Percentiles rank a stretch among this genome's conserved stretches.
Evolutionary conservation across 2,329 filamentous ascomycete species (phyloP).

Genomic region (Fusarium tjaetaba): DNA sequence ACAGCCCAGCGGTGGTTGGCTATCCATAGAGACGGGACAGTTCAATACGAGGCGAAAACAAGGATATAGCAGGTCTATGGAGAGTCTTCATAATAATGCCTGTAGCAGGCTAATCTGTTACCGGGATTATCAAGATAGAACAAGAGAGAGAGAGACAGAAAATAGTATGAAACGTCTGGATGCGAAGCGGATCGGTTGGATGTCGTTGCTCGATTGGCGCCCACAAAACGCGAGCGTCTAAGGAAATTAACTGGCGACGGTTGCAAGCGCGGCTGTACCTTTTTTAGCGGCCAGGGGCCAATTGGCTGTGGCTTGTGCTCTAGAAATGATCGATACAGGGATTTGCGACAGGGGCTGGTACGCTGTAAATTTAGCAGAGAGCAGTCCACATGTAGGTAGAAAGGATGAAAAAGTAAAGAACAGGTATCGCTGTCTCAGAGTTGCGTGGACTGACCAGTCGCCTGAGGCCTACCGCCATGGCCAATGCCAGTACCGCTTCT

Average conservation of each 20-base stretch:
- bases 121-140: not conserved
- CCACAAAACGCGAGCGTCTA: slow-evolving; percentile 31
- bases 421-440: slow-evolving; percentile 11
- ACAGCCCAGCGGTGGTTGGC: slow-evolving; percentile 18
- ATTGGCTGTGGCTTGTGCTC: slow-evolving; percentile 30
- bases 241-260: slow-evolving; percentile 30
- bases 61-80: slow-evolving; percentile 1
- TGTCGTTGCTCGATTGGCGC: slow-evolving; percentile 31
- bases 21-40: slow-evolving; percentile 11
- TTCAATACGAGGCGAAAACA: not conserved
- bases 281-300: slow-evolving; percentile 8
- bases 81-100: slow-evolving; percentile 10
- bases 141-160: not conserved
- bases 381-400: not conserved
- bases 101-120: not conserved
- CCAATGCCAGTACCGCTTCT: slow-evolving; percentile 1
- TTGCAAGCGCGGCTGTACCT: slow-evolving; percentile 39
- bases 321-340: slow-evolving; percentile 20
- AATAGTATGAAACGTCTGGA: slow-evolving; percentile 16
- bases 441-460: slow-evolving; percentile 7
- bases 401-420: not conserved
- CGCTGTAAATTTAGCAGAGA: slow-evolving; percentile 2
- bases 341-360: slow-evolving; percentile 20
- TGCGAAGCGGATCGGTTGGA: slow-evolving; percentile 28
- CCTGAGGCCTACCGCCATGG: slow-evolving; percentile 27